phyloP scores from a whole-genome alignment of 768 basidiomycete species.

The Boletus insuetus region DNA sequence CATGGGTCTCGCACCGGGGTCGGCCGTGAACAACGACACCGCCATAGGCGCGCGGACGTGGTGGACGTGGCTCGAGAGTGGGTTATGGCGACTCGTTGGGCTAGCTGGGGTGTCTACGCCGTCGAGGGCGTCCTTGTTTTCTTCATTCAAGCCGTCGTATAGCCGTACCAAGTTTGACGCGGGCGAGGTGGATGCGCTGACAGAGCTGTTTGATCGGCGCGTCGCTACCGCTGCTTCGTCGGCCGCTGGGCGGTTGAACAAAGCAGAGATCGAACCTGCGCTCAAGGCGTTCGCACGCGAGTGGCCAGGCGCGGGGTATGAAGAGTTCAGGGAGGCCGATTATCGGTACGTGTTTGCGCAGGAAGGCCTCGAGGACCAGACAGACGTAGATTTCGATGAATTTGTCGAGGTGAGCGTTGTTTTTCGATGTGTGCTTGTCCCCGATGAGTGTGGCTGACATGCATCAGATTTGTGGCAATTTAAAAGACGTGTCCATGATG shows the following conservation, averaged over 20 bases:
- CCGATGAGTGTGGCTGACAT: slow-evolving; percentile 32
- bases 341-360: slow-evolving; percentile 73
- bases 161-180: slow-evolving; percentile 54
- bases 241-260: slow-evolving; percentile 34
- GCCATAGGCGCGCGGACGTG: slow-evolving; percentile 8
- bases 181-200: slow-evolving; percentile 45
- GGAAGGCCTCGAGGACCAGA: slow-evolving; percentile 60
- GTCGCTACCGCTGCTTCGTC: not conserved
- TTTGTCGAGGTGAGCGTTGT: slow-evolving; percentile 63
- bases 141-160: slow-evolving; percentile 31
- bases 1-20: slow-evolving; percentile 76
- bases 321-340: slow-evolving; percentile 58
- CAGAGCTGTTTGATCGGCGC: slow-evolving; percentile 32
- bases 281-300: slow-evolving; percentile 42
- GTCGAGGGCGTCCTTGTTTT: too few species aligned
- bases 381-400: slow-evolving; percentile 73
- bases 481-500: slow-evolving; percentile 63
- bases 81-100: slow-evolving; percentile 25
- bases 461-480: slow-evolving; percentile 63
- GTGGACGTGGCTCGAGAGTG: slow-evolving; percentile 14
- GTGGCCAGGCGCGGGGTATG: slow-evolving; percentile 47
- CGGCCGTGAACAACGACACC: not conserved
- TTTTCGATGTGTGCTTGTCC: not conserved
- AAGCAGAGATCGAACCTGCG: slow-evolving; percentile 39
- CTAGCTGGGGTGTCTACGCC: not conserved